These are phyloP conservation scores for Alternaria sp. DNA, from an alignment of 2,329 filamentous ascomycete species.

Conservation along the genomic window DNA sequence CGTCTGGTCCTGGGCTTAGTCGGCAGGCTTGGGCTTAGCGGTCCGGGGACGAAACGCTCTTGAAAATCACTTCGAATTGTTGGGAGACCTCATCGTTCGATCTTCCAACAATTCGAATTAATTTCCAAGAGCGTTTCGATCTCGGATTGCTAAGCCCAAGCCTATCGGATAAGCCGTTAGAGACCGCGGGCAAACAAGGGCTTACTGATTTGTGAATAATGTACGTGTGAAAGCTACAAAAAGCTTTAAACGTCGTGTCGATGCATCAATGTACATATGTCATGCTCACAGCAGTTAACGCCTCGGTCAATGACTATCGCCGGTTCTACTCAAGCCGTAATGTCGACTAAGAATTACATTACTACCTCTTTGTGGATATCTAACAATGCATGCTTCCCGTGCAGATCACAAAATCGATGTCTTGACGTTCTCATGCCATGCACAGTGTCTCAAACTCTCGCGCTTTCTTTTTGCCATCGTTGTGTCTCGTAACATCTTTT, in stretches of 20 bases:
- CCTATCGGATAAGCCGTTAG: background rate
- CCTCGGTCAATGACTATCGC: background rate
- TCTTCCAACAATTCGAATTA: background rate
- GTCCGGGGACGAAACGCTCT: background rate
- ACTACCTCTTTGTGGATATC: background rate
- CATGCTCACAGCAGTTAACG: background rate
- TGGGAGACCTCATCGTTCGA: background rate
- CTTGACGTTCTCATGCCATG: too few relatives aligned
- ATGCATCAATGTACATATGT: slow-evolving; percentile 8
- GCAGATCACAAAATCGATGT: background rate
- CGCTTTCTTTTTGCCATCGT: background rate
- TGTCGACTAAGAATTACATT: background rate
- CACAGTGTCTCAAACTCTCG: background rate
- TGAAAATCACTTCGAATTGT: background rate
- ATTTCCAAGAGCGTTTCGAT: background rate
- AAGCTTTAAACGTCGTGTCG: background rate
- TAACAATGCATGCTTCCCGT: background rate
- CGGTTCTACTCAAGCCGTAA: background rate
- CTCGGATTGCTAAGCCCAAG: background rate
- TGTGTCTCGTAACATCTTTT: background rate
- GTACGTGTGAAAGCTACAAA: background rate
- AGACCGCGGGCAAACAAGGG: background rate
- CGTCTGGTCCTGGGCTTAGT: background rate
- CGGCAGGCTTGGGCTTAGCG: background rate
- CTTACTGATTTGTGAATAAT: background rate